These are phyloP conservation scores for Sporothrix curviconia DNA, from an alignment of 2,329 filamentous ascomycete species.

Conservation along the genomic window DNA sequence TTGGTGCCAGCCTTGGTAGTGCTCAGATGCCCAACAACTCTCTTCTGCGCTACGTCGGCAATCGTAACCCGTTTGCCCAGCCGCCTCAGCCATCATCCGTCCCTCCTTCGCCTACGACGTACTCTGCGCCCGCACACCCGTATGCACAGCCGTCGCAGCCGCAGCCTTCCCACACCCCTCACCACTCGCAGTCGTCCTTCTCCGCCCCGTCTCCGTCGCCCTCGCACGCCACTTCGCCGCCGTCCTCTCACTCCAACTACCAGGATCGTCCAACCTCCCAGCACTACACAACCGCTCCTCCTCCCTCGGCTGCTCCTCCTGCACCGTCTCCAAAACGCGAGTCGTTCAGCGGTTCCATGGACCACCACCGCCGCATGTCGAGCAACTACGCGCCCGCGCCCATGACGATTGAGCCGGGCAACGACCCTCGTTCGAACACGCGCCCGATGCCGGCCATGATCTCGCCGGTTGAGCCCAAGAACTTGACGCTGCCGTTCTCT, in stretches of 20 bases:
- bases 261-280: slow-evolving; percentile 27
- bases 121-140: slow-evolving; percentile 18
- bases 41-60: slow-evolving; percentile 16
- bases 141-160: slow-evolving; percentile 20
- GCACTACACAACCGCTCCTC: slow-evolving; percentile 22
- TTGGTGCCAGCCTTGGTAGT: slow-evolving; percentile 21
- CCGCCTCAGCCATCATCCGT: slow-evolving; percentile 26
- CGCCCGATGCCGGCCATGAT: slow-evolving; percentile 3
- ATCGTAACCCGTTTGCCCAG: slow-evolving; percentile 16
- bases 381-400: slow-evolving; percentile 12
- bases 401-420: slow-evolving; percentile 8
- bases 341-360: slow-evolving; percentile 10
- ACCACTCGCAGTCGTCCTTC: slow-evolving; percentile 14
- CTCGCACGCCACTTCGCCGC: not conserved
- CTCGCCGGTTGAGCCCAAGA: slow-evolving; percentile 15
- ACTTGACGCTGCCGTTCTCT: slow-evolving; percentile 19
- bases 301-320: not conserved
- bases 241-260: slow-evolving; percentile 18
- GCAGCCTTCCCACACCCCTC: slow-evolving; percentile 9
- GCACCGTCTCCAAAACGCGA: slow-evolving; percentile 15
- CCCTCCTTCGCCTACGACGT: slow-evolving; percentile 28
- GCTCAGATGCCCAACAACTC: slow-evolving; percentile 16
- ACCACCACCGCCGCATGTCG: slow-evolving; percentile 17
- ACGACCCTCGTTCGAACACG: not conserved
- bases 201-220: slow-evolving; percentile 12